Percentiles rank a stretch among this genome's conserved stretches.
Conservation (phyloP, 1,284 basidiomycete species). For the Clitocybe nebularis region DNA sequence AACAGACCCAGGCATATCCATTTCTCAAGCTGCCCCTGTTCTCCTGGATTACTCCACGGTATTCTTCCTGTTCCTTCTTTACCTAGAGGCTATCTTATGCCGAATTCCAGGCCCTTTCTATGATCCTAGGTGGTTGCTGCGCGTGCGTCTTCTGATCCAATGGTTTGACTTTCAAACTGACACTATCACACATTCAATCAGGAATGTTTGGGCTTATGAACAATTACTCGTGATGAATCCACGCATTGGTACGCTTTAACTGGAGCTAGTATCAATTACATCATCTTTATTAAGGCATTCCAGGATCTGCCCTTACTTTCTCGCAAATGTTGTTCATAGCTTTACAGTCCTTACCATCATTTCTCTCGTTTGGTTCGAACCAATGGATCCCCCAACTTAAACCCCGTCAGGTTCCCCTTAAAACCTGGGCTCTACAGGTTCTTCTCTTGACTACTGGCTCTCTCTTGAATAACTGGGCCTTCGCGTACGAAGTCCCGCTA, state of each 20-base stretch:
- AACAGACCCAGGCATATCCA: conserved; percentile 18
- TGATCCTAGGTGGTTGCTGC: conserved; percentile 82
- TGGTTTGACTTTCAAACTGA: conserved; percentile 1
- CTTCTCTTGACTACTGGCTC: conserved; percentile 67
- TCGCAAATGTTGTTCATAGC: conserved; percentile 81
- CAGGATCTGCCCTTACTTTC: conserved; percentile 83
- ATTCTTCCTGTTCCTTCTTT: conserved; percentile 14
- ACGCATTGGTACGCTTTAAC: not conserved
- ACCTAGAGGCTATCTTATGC: conserved; percentile 6
- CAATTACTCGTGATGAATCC: conserved; percentile 44
- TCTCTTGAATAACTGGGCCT: conserved; percentile 83
- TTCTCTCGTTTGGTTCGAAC: conserved; percentile 35
- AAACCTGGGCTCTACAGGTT: conserved; percentile 76
- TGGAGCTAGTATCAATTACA: too few relatives aligned
- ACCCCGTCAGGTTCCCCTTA: conserved; percentile 67
- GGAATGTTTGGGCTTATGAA: conserved; percentile 70
- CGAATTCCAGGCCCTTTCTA: conserved; percentile 35
- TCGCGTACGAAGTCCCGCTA: conserved; percentile 75
- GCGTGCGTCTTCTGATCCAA: conserved; percentile 43
- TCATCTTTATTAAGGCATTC: not conserved
- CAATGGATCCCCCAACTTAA: conserved; percentile 48
- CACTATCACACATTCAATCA: conserved; percentile 21
- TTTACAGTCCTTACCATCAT: conserved; percentile 54
- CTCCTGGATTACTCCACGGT: conserved; percentile 46
- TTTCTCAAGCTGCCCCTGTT: conserved; percentile 32